These are phyloP conservation scores for Cryptococcus amylolentus DNA, from an alignment of 1,284 basidiomycete genomes.

Conservation along the genomic window DNA sequence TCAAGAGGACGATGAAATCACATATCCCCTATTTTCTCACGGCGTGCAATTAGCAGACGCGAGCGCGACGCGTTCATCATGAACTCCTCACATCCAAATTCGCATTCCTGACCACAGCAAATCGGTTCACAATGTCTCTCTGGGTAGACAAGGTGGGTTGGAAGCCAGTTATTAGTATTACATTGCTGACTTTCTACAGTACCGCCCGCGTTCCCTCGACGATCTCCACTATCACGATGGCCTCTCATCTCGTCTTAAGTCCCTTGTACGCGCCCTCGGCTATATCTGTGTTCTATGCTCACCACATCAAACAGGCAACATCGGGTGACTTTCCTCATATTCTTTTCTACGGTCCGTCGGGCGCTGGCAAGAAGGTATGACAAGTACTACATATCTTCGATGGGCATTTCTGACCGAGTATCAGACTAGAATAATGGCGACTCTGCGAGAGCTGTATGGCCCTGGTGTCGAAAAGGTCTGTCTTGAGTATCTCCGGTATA, in stretches of 20 bases:
- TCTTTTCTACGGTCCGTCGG: slow-evolving; percentile 95
- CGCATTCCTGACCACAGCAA: not conserved
- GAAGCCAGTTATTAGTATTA: not conserved
- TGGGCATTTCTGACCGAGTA: not conserved
- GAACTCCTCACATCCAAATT: not conserved
- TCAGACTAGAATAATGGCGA: slow-evolving; percentile 82
- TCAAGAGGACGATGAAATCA: too few relatives aligned
- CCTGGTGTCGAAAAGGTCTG: slow-evolving; percentile 84
- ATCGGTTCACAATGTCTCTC: slow-evolving; percentile 63
- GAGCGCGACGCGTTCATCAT: too few relatives aligned
- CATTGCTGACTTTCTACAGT: slow-evolving; percentile 53
- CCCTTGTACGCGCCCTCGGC: slow-evolving; percentile 59
- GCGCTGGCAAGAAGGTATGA: slow-evolving; percentile 83
- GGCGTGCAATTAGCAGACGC: not conserved
- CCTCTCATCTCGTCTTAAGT: slow-evolving; percentile 74
- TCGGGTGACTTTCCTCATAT: slow-evolving; percentile 96
- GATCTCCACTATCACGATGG: slow-evolving; percentile 84
- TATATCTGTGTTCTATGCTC: not conserved
- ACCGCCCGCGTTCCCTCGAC: slow-evolving; percentile 78
- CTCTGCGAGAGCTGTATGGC: slow-evolving; percentile 84
- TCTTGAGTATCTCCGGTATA: not conserved
- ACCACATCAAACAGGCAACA: slow-evolving; percentile 57
- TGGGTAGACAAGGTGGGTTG: slow-evolving; percentile 76
- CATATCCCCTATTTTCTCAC: not conserved
- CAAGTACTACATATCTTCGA: not conserved